A percentile compares a stretch with the other conserved stretches of the same genome.
phyloP scores from a whole-genome alignment of 768 basidiomycete species.

The Brasilioporus rufonigricans region DNA sequence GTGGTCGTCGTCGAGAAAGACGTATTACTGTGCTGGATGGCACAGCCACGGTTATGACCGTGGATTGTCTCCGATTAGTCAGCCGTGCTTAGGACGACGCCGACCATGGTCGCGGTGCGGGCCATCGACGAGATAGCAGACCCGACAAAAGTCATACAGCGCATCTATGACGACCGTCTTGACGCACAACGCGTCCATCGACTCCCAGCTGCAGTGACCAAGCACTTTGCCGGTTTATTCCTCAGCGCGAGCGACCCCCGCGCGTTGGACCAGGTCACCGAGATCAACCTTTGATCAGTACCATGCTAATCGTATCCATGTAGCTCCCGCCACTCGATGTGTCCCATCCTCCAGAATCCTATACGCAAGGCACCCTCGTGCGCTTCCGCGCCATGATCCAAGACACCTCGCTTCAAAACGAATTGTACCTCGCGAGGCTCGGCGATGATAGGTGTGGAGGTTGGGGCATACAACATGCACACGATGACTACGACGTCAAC shows the following conservation, averaged over 20 bases:
- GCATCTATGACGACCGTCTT: slow-evolving; percentile 40
- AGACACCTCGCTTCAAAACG: slow-evolving; percentile 71
- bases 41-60: slow-evolving; percentile 12
- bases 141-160: slow-evolving; percentile 47
- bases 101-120: slow-evolving; percentile 51
- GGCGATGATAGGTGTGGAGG: slow-evolving; percentile 53
- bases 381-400: slow-evolving; percentile 79
- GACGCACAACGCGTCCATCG: background rate
- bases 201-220: slow-evolving; percentile 44
- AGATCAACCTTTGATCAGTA: slow-evolving; percentile 7
- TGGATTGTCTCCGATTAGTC: slow-evolving; percentile 10
- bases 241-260: slow-evolving; percentile 31
- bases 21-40: background rate
- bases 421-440: slow-evolving; percentile 63
- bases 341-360: slow-evolving; percentile 45
- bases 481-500: slow-evolving; percentile 12
- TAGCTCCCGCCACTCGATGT: slow-evolving; percentile 61
- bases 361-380: slow-evolving; percentile 57
- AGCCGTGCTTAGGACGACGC: background rate
- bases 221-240: slow-evolving; percentile 48
- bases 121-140: slow-evolving; percentile 48
- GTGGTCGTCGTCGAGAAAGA: slow-evolving; percentile 11
- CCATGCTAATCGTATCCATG: slow-evolving; percentile 1
- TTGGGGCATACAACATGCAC: slow-evolving; percentile 60
- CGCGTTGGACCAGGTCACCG: slow-evolving; percentile 20